These are phyloP conservation scores for sorghum (Sorghum bicolor) DNA, from an alignment of 176 grass and related monocot genomes.

Conservation along the genomic window Sorghum_bicolor_NCBIv3 NC_012873.2:57969501-57970000, in stretches of 20 bases:
- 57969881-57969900: not conserved
- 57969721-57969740: not conserved
- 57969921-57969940: not conserved
- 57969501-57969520: constrained; percentile 48
- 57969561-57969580: not conserved
- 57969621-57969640: not conserved
- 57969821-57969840: not conserved
- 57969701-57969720: not conserved
- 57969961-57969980: too few relatives aligned
- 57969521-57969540: constrained; percentile 30
- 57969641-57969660: not conserved
- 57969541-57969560: not conserved
- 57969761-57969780: not conserved
- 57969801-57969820: not conserved
- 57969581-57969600: not conserved
- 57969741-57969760: too few relatives aligned
- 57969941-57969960: not conserved
- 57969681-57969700: not conserved
- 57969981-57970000: too few relatives aligned
- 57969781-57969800: not conserved
- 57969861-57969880: not conserved
- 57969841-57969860: not conserved
- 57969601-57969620: not conserved
- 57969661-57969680: not conserved
- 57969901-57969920: not conserved